Conservation (phyloP, 1,284 basidiomycete genomes). For the Papiliotrema nemorosa region DNA sequence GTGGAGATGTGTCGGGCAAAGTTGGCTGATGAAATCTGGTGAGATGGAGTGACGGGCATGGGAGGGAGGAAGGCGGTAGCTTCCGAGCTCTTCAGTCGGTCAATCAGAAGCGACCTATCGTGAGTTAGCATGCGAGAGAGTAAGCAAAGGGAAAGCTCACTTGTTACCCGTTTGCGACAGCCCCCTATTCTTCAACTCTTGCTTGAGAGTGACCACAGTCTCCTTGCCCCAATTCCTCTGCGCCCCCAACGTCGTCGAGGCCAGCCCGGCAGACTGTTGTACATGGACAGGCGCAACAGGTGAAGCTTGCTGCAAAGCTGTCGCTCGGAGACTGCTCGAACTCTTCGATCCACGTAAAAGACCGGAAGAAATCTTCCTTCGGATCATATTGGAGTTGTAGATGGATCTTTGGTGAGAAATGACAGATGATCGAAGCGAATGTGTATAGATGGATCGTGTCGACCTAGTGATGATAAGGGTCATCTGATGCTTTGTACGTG, state of each 20-base stretch:
- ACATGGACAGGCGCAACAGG: constrained; percentile 5
- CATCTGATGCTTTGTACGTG: neutral
- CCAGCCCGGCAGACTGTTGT: constrained; percentile 48
- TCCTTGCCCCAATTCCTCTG: constrained; percentile 59
- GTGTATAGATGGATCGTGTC: neutral
- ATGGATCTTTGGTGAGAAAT: neutral
- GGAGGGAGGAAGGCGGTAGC: constrained; percentile 34
- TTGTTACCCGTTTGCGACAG: constrained; percentile 59
- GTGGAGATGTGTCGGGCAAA: constrained; percentile 6
- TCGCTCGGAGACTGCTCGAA: constrained; percentile 4
- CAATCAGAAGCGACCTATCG: constrained; percentile 31
- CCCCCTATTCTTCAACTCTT: constrained; percentile 63
- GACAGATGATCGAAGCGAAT: neutral
- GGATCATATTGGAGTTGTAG: constrained; percentile 32
- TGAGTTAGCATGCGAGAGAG: neutral
- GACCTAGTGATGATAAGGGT: neutral
- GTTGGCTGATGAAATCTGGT: constrained; percentile 4
- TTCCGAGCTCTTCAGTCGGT: constrained; percentile 37
- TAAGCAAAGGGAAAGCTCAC: constrained; percentile 18
- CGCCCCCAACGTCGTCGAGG: constrained; percentile 63
- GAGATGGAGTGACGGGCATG: constrained; percentile 21
- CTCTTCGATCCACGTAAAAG: constrained; percentile 26
- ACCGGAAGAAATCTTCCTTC: constrained; percentile 40
- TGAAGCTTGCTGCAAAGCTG: constrained; percentile 13
- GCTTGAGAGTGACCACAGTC: constrained; percentile 59